Conservation (phyloP, 169 alveolate genomes). For the Cryptosporidium felis region DNA sequence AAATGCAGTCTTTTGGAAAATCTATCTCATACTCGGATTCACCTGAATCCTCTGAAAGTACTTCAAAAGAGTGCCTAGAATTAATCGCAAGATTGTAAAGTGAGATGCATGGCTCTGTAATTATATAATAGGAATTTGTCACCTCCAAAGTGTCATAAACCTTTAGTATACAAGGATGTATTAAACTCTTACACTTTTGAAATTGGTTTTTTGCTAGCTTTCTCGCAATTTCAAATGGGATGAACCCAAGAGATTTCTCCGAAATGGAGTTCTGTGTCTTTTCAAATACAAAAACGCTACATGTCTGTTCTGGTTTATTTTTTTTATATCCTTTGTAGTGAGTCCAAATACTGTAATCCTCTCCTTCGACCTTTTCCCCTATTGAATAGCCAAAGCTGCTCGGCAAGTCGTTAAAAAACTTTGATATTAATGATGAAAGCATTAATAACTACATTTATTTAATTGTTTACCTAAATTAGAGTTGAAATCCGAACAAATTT, state of each 20-base stretch:
- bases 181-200: constrained; percentile 51
- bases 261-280: neutral
- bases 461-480: neutral
- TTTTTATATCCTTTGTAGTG: constrained; percentile 61
- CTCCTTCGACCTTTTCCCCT: constrained; percentile 59
- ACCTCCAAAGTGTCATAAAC: constrained; percentile 64
- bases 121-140: constrained; percentile 33
- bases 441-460: constrained; percentile 18
- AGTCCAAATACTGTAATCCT: constrained; percentile 55
- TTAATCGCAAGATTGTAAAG: constrained; percentile 2
- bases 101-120: constrained; percentile 62
- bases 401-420: constrained; percentile 59
- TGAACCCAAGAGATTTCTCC: constrained; percentile 27
- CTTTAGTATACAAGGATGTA: constrained; percentile 49
- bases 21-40: constrained; percentile 12
- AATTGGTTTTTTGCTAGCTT: constrained; percentile 63
- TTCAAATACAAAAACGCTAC: constrained; percentile 64
- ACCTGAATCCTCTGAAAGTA: neutral
- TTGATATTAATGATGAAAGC: constrained; percentile 63
- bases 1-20: constrained; percentile 59
- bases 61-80: neutral
- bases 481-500: neutral
- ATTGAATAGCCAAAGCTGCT: constrained; percentile 62
- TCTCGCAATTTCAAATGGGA: constrained; percentile 1
- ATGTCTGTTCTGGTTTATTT: constrained; percentile 44